phyloP scores from a whole-genome alignment of 2,329 filamentous ascomycete genomes.

The Aspergillus tubingensis region DNA sequence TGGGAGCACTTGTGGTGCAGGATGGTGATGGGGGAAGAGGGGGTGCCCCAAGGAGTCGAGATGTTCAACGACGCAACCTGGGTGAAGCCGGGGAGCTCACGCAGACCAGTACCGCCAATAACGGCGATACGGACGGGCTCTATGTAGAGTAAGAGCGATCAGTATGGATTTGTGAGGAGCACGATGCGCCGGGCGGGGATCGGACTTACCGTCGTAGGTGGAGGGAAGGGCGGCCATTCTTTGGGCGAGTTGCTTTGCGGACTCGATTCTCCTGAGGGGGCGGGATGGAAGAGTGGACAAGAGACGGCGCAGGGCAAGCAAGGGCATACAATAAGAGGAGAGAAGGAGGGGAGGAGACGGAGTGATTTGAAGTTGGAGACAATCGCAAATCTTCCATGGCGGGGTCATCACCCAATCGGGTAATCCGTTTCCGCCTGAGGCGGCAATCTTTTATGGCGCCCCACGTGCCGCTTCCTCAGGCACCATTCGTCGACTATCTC shows the following conservation, averaged over 20 bases:
- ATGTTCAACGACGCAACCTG: conserved; percentile 77
- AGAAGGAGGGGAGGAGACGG: not conserved
- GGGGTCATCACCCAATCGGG: conserved; percentile 29
- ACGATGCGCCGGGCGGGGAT: too few relatives aligned
- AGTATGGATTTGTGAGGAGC: not conserved
- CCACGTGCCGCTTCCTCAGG: conserved; percentile 31
- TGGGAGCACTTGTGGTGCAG: conserved; percentile 80
- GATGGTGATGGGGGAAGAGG: conserved; percentile 77
- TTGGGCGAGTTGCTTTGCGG: conserved; percentile 34
- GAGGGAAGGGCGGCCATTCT: conserved; percentile 59
- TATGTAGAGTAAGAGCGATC: conserved; percentile 16
- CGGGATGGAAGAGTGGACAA: conserved; percentile 22
- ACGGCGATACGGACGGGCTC: conserved; percentile 77
- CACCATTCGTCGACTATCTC: conserved; percentile 3
- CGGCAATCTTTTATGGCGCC: not conserved
- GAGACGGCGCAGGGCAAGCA: conserved; percentile 6
- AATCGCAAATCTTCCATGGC: conserved; percentile 24
- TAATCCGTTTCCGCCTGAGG: conserved; percentile 18
- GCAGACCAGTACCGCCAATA: conserved; percentile 90
- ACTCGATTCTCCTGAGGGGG: conserved; percentile 35
- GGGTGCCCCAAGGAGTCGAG: conserved; percentile 83
- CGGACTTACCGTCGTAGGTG: conserved; percentile 61
- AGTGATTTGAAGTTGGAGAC: not conserved
- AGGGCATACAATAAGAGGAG: not conserved
- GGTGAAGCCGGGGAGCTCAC: conserved; percentile 81